A percentile compares a stretch with the other conserved stretches of the same genome.
phyloP scores from a whole-genome alignment of 140 eudicot species.

The Ambrosia hybrid region DNA sequence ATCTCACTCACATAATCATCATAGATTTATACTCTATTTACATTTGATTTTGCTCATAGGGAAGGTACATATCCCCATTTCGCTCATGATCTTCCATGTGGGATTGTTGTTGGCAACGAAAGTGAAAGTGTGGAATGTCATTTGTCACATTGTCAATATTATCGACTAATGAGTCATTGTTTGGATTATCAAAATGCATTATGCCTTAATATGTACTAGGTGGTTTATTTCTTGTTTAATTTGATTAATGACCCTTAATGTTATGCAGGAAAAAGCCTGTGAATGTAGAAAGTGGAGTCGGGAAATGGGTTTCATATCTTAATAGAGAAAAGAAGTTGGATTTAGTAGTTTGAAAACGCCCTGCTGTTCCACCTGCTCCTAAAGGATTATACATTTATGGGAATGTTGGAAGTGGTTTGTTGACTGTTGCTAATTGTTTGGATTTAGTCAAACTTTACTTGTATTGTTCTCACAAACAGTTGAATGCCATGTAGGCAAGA shows the following conservation, averaged over 20 bases:
- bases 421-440: slow-evolving; percentile 21
- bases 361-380: slow-evolving; percentile 78
- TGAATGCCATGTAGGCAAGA: slow-evolving; percentile 62
- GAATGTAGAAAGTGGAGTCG: slow-evolving; percentile 84
- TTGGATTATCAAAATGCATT: no score
- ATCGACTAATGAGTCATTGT: no score
- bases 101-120: no score
- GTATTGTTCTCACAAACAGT: background rate
- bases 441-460: slow-evolving; percentile 4
- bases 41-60: no score
- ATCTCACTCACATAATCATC: no score
- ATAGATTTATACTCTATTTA: no score
- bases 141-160: no score
- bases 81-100: no score
- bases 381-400: slow-evolving; percentile 91
- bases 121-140: no score
- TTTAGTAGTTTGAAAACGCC: slow-evolving; percentile 64
- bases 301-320: slow-evolving; percentile 95
- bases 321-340: slow-evolving; percentile 91
- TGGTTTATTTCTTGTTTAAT: background rate
- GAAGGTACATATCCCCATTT: no score
- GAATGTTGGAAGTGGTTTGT: slow-evolving; percentile 95
- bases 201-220: no score
- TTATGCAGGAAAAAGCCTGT: slow-evolving; percentile 49
- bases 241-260: slow-evolving; percentile 25